Base-by-base conservation (phyloP, 345 rosid genomes). In the Bruguiera parviflora region DNA sequence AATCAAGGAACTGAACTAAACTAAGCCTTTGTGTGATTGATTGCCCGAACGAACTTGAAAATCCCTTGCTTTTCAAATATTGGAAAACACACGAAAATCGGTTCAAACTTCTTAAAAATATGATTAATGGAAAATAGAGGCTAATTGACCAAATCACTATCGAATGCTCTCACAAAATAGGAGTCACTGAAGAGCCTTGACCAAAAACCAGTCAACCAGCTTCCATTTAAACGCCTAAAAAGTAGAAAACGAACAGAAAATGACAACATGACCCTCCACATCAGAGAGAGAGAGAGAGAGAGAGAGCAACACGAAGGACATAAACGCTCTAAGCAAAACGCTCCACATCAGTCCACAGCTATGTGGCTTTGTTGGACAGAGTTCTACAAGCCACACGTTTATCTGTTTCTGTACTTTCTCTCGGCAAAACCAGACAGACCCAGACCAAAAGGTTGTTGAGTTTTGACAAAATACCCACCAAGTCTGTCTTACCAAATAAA, bases 401-500 rank as follows among this genome's bases (percentile, higher is more conserved):
- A 11, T 7, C 56, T 1, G 16, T 1, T 49, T 24, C 22, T 49
- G 16, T 18, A 49, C 21, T 35, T 53, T 32, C 33, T 4, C 6
- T 2, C 3, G 10, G 20, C 24, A 52, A 53, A 61, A 35, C 24
- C 53, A 25, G 22, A 39, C 24, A 61, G 33, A 21, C n/a, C 51
- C 56, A 51, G 13, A 55, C 19, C 8, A 51, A 52, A 33, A 32
- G 25, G 33, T 27, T 55, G 8, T 21, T n/a, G 27, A 68, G 22
- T 10, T 58, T 59, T 69, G 65, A 69, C 55, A 60, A 24, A 31
- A 58, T 18, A 43, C 53, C 63, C 39, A 27, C 13, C 18, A 58
- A 39, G 29, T 49, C 4, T 13, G 0, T 59, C 60, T 24, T 47
- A 47, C 58, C 72, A 69, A 33, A 7, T 33, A 33, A 69, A 22